Evolutionary conservation across 1,284 basidiomycete genomes (phyloP), one percentile per base, ranked within the genome.

Genomic region (Anthracocystis walkeri): DNA sequence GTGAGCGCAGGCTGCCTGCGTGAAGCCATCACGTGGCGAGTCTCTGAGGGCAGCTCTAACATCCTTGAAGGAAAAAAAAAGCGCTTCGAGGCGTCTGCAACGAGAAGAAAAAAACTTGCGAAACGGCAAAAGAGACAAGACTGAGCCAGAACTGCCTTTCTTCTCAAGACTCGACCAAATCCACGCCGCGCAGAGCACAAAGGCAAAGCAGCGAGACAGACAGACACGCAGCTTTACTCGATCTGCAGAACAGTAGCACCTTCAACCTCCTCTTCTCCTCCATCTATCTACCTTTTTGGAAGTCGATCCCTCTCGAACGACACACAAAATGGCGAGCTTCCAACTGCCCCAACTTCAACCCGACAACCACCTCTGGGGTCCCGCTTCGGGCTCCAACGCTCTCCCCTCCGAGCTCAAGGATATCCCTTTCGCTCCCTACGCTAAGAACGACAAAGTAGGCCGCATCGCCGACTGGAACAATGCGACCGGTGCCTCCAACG

Each of bases 401-500:
- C 77, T 84, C 35, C 80, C 82, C 23, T 45, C 75, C 16, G 79
- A 84, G 64, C 78, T 84, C 65, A 69, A 79, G 48, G 77, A 81
- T 58, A 84, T 84, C 41, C 83, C 83, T 31, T 98, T 97, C 85
- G 94, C 95, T 2, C 95, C 95, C 5, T 98, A 94, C 88, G 94
- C 94, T 86, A 98, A 98, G 90, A 92, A 93, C 61, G 96, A 99
- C 89, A 98, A 97, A 87, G 91, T 99, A 69, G 94, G 94, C 62
- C 92, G 95, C 68, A 94, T 99, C 84, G 96, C 96, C 65, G 96
- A 99, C 88, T 99, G 96, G 95, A 96, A 87, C 81, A 92, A 61
- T 90, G 91, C 60, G 87, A 83, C 85, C 64, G 81, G 75, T n/a
- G 82, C 84, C 23, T 83, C 86, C 58, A 87, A 80, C 42, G 91